A percentile compares a stretch with the other conserved stretches of the same genome.
phyloP scores from a whole-genome alignment of 768 basidiomycete genomes.

The Fomitopsis pulvina region DNA sequence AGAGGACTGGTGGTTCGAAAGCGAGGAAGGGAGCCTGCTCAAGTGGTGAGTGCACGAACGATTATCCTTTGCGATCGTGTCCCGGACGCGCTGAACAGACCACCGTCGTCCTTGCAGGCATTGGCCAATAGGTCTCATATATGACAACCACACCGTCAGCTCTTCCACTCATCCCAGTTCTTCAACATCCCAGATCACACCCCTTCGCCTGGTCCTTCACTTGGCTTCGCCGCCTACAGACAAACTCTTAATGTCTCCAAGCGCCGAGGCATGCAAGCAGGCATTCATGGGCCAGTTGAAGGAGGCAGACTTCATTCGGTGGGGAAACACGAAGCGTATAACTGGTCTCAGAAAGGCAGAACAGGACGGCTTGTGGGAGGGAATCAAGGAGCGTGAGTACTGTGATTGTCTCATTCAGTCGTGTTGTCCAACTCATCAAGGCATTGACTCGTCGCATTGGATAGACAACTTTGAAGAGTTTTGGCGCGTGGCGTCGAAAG shows the following conservation, averaged over 20 bases:
- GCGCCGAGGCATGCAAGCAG: constrained; percentile 83
- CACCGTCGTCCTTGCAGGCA: constrained; percentile 53
- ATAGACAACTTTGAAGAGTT: constrained; percentile 95
- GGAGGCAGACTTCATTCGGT: constrained; percentile 94
- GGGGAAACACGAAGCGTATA: constrained; percentile 94
- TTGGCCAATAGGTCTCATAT: constrained; percentile 94
- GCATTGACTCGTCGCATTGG: neutral
- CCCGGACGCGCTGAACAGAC: neutral
- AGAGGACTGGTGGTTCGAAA: constrained; percentile 98
- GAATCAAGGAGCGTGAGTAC: constrained; percentile 84
- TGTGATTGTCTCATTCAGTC: neutral
- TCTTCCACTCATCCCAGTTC: constrained; percentile 40
- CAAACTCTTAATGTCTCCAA: constrained; percentile 75
- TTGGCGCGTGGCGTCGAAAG: constrained; percentile 89
- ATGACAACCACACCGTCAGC: constrained; percentile 75
- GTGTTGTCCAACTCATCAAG: neutral
- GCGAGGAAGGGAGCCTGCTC: constrained; percentile 70
- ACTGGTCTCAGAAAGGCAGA: constrained; percentile 86
- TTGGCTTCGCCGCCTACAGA: constrained; percentile 83
- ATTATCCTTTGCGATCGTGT: neutral
- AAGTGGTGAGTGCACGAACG: constrained; percentile 63
- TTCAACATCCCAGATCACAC: constrained; percentile 38
- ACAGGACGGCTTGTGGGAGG: constrained; percentile 96
- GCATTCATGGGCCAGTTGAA: constrained; percentile 95
- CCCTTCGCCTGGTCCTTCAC: constrained; percentile 79